phyloP scores from a whole-genome alignment of 768 basidiomycete genomes.

The Boletellus ananiceps region DNA sequence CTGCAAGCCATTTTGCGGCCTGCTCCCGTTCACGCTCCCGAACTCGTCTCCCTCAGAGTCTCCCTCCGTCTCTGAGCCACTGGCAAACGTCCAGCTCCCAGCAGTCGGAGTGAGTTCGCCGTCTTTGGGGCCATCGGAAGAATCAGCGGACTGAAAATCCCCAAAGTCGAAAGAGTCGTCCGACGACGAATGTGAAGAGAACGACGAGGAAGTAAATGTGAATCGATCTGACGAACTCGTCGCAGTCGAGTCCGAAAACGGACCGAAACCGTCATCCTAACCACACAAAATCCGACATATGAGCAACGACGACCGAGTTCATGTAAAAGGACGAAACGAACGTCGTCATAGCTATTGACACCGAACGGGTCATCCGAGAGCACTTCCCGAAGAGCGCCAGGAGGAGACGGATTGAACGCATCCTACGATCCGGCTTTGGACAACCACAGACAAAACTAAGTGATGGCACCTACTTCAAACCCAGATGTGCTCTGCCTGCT shows the following conservation, averaged over 20 bases:
- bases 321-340: slow-evolving; percentile 20
- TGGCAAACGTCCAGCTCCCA: slow-evolving; percentile 69
- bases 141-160: slow-evolving; percentile 59
- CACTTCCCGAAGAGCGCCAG: slow-evolving; percentile 30
- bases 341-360: slow-evolving; percentile 45
- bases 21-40: slow-evolving; percentile 12
- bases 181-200: slow-evolving; percentile 55
- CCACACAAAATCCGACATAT: not conserved
- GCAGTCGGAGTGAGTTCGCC: slow-evolving; percentile 58
- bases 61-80: slow-evolving; percentile 31
- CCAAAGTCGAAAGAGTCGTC: slow-evolving; percentile 76
- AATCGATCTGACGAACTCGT: slow-evolving; percentile 50
- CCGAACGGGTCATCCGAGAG: slow-evolving; percentile 50
- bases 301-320: not conserved
- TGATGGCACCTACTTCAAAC: slow-evolving; percentile 50
- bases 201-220: slow-evolving; percentile 39
- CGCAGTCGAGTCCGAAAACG: slow-evolving; percentile 67
- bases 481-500: slow-evolving; percentile 41
- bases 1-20: slow-evolving; percentile 18
- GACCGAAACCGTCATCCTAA: slow-evolving; percentile 68
- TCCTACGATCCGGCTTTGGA: slow-evolving; percentile 35
- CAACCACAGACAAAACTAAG: not conserved
- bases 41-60: slow-evolving; percentile 33
- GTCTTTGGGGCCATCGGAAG: slow-evolving; percentile 24
- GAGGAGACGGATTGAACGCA: slow-evolving; percentile 42